Base-by-base conservation (phyloP, 768 basidiomycete genomes). In the Mycena amicta region DNA sequence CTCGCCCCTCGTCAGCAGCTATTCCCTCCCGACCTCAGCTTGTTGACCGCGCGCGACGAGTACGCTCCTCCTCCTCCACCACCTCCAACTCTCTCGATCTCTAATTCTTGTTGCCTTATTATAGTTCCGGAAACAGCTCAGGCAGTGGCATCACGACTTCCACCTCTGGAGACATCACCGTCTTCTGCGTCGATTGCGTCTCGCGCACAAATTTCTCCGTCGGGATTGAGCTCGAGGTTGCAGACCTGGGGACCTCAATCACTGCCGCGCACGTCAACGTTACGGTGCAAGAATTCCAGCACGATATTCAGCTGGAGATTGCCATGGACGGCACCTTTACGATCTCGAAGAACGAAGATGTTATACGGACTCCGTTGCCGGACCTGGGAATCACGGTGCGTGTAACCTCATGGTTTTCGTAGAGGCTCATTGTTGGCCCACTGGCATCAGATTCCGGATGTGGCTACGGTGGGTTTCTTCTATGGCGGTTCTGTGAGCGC, bases 171-270 rank as follows among this genome's bases (percentile, higher is more conserved):
- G 41, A 20, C 15, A 8, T 61, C 4, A 28, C 53, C 26, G 52
- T 61, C 2, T 56, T 56, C 54, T 61, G 60, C 30, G 55, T 61
- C 20, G 37, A 53, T 20, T 61, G 60, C 31, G 29, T 47, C 15
- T 61, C 60, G 12, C 26, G 5, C 3, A 30, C 28, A 1, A 50
- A 61, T 16, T 61, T 57, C 22, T 56, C 60, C 4, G 46, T 61
- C 18, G 60, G 60, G 1, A 25, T 61, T 11, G 60, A 61, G 39
- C 6, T 61, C 4, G 55, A 56, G 1, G 45, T 56, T 2, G 29
- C 26, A 1, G 22, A 50, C 5, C 15, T 54, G 3, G 53, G 30
- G 0, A 22, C 26, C 15, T 39, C 18, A 13, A 26, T 56, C 31
- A 23, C 3, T 8, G 50, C 15, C 26, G 55, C 60, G 1, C 55